Base-by-base conservation (phyloP, 768 basidiomycete species). In the Tylopilus balloui region DNA sequence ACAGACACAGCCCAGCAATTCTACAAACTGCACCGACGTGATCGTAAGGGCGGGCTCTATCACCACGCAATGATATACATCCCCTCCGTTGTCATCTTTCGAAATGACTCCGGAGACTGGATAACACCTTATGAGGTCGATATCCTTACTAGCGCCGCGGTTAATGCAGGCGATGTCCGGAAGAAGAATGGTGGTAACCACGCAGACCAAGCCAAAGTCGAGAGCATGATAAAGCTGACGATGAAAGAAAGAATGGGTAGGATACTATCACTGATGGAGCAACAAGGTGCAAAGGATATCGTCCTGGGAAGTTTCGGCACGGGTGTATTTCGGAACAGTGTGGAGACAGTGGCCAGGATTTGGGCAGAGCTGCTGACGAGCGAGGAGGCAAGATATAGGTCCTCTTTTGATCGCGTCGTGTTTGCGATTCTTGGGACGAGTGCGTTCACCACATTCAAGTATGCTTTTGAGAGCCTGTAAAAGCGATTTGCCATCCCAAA, bases 11-110 rank as follows among this genome's bases (percentile, higher is more conserved):
- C 78, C 1, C 69, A 77, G 37, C 71, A 74, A 34, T 90, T 87
- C 68, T 87, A 91, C 62, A 66, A 64, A 3, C 60, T 80, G 17
- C 88, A 90, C 62, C 70, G 70, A 25, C 71, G 57, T 50, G 71
- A 75, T 54, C 60, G 62, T 10, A 71, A 72, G 40, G 73, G 70
- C 7, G 81, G 83, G 0, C 85, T 78, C 63, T 88, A 88, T 63
- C 74, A 85, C n/a, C 83, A 89, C 63, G 79, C 85, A 19, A 88
- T 90, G 79, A 72, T 90, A 21, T 87, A 81, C 58, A 84, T 85
- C 12, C 86, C 87, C 1, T 67, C 71, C 27, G 74, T 89, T 44
- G 65, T 73, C 15, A 63, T 87, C 27, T 77, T 89, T 53, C 79
- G 85, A 13, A 74, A 81, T 53, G 85, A 91, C 58, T 62, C 66